phyloP scores from a whole-genome alignment of 805 yeast genomes.

The Phaffomyces opuntiae region DNA sequence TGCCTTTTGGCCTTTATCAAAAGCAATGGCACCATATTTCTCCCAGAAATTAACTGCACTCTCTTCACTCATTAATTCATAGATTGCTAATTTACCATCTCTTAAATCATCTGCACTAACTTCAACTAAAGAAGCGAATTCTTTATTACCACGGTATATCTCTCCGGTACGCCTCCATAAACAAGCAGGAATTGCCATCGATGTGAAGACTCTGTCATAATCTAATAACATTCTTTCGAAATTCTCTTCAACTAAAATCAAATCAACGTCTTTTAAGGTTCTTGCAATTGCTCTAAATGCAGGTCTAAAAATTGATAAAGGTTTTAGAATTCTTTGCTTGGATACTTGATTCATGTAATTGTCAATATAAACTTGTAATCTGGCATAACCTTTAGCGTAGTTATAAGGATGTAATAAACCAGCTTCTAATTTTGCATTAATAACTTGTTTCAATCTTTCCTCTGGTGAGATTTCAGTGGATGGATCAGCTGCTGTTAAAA shows the following conservation, averaged over 20 bases:
- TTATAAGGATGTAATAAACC: slow-evolving; percentile 89
- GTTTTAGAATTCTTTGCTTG: slow-evolving; percentile 78
- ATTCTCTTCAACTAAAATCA: slow-evolving; percentile 86
- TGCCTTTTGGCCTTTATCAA: slow-evolving; percentile 92
- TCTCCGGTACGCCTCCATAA: slow-evolving; percentile 97
- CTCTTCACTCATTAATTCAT: slow-evolving; percentile 91
- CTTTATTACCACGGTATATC: slow-evolving; percentile 90
- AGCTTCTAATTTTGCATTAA: slow-evolving; percentile 90
- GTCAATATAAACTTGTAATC: slow-evolving; percentile 88
- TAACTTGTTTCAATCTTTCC: slow-evolving; percentile 86
- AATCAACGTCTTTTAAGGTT: slow-evolving; percentile 82
- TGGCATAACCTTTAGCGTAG: slow-evolving; percentile 88
- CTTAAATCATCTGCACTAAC: slow-evolving; percentile 84
- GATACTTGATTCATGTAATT: slow-evolving; percentile 81
- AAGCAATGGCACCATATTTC: slow-evolving; percentile 92
- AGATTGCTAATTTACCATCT: slow-evolving; percentile 87
- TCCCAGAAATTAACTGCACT: slow-evolving; percentile 98
- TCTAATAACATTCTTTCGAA: slow-evolving; percentile 91
- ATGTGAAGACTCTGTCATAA: slow-evolving; percentile 90
- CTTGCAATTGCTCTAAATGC: slow-evolving; percentile 91
- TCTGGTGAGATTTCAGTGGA: slow-evolving; percentile 92
- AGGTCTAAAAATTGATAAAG: slow-evolving; percentile 79
- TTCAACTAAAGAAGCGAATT: slow-evolving; percentile 89
- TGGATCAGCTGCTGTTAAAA: slow-evolving; percentile 95
- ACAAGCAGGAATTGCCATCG: slow-evolving; percentile 98